Conservation (phyloP, 352 stramenopile species). For the Pythium chondricola region DNA sequence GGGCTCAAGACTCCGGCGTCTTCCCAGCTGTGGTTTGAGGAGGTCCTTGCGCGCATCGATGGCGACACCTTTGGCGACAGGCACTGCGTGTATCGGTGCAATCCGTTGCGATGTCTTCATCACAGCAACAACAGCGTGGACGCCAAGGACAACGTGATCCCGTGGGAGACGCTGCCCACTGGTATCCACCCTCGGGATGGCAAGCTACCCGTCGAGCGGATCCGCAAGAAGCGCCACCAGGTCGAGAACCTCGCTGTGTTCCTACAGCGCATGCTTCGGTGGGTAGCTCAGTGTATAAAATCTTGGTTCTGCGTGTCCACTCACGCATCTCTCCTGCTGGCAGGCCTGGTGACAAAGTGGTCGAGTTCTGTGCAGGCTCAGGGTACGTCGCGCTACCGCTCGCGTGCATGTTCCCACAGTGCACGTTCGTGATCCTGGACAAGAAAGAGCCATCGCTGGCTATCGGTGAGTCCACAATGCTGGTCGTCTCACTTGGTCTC, state of each 20-base stretch:
- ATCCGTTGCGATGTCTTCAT: constrained; percentile 49
- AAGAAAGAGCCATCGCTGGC: constrained; percentile 72
- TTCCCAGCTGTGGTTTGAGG: constrained; percentile 68
- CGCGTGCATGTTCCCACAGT: constrained; percentile 64
- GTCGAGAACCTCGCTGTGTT: constrained; percentile 77
- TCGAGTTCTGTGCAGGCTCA: constrained; percentile 78
- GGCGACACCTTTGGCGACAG: constrained; percentile 25
- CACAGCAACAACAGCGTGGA: neutral
- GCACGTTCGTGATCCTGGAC: constrained; percentile 72
- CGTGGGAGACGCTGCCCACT: constrained; percentile 48
- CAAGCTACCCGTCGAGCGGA: constrained; percentile 42
- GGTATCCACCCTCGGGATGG: constrained; percentile 69
- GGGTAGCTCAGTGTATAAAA: neutral
- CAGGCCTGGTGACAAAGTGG: constrained; percentile 64
- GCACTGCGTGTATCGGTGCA: constrained; percentile 44
- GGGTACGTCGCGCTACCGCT: constrained; percentile 73
- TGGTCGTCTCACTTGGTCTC: neutral
- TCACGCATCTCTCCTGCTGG: neutral
- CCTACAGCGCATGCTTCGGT: constrained; percentile 55
- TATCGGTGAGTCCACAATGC: constrained; percentile 46
- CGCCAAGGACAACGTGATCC: constrained; percentile 27
- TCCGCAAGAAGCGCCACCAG: constrained; percentile 67
- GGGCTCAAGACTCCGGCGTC: constrained; percentile 33
- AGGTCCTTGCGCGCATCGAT: constrained; percentile 56
- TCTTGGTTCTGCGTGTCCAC: neutral